phyloP scores from a whole-genome alignment of 2,329 filamentous ascomycete genomes.

The Cladosporium cucumerinum region DNA sequence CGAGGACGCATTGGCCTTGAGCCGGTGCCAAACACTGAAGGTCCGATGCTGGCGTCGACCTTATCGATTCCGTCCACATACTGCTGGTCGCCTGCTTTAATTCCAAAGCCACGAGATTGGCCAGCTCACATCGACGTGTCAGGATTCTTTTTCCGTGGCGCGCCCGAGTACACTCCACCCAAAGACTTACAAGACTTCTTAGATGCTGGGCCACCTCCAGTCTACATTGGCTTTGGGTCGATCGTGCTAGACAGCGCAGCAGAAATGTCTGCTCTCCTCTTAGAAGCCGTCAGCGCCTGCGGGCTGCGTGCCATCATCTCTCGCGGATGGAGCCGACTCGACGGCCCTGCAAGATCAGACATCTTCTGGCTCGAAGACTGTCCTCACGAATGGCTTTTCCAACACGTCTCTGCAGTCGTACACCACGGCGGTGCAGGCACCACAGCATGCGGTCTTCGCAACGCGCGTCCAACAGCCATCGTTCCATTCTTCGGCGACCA shows the following conservation, averaged over 20 bases:
- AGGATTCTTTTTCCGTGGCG: slow-evolving; percentile 69
- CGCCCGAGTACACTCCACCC: slow-evolving; percentile 59
- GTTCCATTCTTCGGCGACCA: slow-evolving; percentile 58
- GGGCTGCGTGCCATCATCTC: slow-evolving; percentile 52
- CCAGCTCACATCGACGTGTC: slow-evolving; percentile 64
- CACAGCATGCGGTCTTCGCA: slow-evolving; percentile 50
- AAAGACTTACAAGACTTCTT: slow-evolving; percentile 64
- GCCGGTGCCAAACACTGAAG: slow-evolving; percentile 73
- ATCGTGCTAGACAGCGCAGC: slow-evolving; percentile 75
- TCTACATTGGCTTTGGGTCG: slow-evolving; percentile 78
- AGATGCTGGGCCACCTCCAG: slow-evolving; percentile 62
- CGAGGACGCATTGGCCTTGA: slow-evolving; percentile 67
- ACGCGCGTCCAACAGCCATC: slow-evolving; percentile 50
- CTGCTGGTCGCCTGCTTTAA: slow-evolving; percentile 42
- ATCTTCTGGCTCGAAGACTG: slow-evolving; percentile 51
- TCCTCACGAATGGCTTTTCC: slow-evolving; percentile 57
- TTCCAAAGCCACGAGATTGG: slow-evolving; percentile 22
- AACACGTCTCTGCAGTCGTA: slow-evolving; percentile 51
- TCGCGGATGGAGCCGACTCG: slow-evolving; percentile 49
- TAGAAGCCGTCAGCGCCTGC: slow-evolving; percentile 58
- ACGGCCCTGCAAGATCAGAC: slow-evolving; percentile 28
- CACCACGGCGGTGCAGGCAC: slow-evolving; percentile 59
- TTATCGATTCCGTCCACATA: slow-evolving; percentile 75
- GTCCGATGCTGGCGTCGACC: slow-evolving; percentile 68
- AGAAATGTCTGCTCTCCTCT: slow-evolving; percentile 64